Evolutionary conservation across 2,329 filamentous ascomycete genomes (phyloP), one percentile per base, ranked within the genome.

Genomic region (Hirsutella minnesotensis): DNA sequence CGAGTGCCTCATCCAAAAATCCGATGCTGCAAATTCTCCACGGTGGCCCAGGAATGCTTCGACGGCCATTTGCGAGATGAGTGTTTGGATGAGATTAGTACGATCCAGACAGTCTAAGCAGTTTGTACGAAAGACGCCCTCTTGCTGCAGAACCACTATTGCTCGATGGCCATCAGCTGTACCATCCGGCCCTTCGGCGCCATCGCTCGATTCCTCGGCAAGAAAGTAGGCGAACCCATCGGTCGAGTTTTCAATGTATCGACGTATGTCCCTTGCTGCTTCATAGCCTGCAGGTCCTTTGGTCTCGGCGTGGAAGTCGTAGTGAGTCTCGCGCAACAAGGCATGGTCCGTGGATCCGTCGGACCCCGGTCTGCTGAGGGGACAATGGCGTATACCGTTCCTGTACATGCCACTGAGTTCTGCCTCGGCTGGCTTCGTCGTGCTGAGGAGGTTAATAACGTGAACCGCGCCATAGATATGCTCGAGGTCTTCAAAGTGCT

Each of bases 241-340:
- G 7, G 86, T 83, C 20, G 87, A 92, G 43, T 78, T 64, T 46
- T 85, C 78, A 30, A 96, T 86, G 51, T 86, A 81, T 39, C 77
- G 73, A 38, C 81, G 79, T 48, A 98, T 95, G 52, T 83, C 78
- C 51, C 76, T 81, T n/a, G 90, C 92, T 44, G 86, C 87, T 59
- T 94, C 88, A 57, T 95, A 96, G 3, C 90, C 90, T 44, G 77
- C 75, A 1, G 86, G 83, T 0, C 85, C 86, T 54, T 84, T 84
- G 1, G 92, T 95, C 61, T 96, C 88, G 3, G 89, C 90, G 57
- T 96, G 89, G 46, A 98, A 96, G 62, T 98, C 92, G 57, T 92
- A 98, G 55, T 95, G 86, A 1, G 90, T 94, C 46, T 83, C 75
- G 48, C 77, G 76, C 24, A 96, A 64, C 31, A 95, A 71, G 39